Conservation (phyloP, 2,329 filamentous ascomycete genomes). For the Neurospora sp. region DNA sequence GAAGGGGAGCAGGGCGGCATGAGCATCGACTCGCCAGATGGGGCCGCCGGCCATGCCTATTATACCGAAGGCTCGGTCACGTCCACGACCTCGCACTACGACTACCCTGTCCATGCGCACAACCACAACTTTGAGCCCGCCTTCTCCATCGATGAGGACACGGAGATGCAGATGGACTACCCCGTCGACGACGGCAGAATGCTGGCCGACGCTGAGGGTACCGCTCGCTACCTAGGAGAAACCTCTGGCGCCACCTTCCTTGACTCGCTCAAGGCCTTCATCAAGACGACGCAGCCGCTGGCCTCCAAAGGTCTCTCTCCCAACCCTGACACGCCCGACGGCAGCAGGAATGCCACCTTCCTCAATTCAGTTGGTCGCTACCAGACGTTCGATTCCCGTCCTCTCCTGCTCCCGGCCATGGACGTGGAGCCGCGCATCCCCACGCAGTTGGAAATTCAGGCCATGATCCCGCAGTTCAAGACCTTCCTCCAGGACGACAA, state of each 20-base stretch:
- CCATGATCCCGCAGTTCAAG: conserved; percentile 30
- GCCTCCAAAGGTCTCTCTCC: conserved; percentile 12
- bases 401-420: conserved; percentile 23
- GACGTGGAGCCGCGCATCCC: conserved; percentile 33
- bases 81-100: background rate
- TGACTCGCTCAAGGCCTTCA: conserved; percentile 38
- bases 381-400: conserved; percentile 36
- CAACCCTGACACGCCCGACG: conserved; percentile 9
- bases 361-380: conserved; percentile 33
- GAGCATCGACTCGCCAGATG: background rate
- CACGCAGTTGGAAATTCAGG: conserved; percentile 24
- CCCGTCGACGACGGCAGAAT: conserved; percentile 28
- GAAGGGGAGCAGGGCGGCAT: background rate
- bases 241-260: conserved; percentile 41
- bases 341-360: conserved; percentile 20
- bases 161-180: conserved; percentile 4
- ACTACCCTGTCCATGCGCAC: background rate
- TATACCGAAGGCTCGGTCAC: background rate
- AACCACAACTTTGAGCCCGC: conserved; percentile 1
- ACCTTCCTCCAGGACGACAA: conserved; percentile 36
- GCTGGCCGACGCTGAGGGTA: conserved; percentile 34
- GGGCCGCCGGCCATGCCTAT: background rate
- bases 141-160: conserved; percentile 1
- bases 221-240: conserved; percentile 36
- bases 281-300: conserved; percentile 29